phyloP scores from a whole-genome alignment of 2,329 filamentous ascomycete genomes.

The Exophiala oligosperma region DNA sequence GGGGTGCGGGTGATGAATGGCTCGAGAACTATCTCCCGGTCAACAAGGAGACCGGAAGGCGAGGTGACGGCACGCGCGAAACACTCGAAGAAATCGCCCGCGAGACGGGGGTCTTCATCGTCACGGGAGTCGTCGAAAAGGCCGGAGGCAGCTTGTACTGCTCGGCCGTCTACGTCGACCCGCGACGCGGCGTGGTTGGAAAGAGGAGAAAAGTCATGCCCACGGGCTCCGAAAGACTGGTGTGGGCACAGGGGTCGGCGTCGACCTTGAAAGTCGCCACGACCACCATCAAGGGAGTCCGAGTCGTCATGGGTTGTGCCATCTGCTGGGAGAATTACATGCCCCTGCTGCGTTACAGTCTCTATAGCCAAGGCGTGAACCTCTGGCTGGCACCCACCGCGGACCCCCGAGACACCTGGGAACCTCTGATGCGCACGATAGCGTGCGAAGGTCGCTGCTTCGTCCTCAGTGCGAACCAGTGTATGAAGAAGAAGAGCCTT shows the following conservation, averaged over 20 bases:
- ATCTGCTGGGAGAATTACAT: conserved; percentile 99
- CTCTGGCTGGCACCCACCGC: conserved; percentile 89
- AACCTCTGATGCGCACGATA: conserved; percentile 76
- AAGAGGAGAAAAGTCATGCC: conserved; percentile 94
- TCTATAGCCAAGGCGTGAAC: conserved; percentile 90
- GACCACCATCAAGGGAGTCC: conserved; percentile 75
- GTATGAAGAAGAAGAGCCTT: conserved; percentile 60
- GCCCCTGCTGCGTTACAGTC: conserved; percentile 77
- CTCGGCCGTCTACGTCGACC: conserved; percentile 77
- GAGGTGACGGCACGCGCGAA: conserved; percentile 78
- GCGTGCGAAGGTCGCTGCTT: conserved; percentile 81
- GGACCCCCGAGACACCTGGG: conserved; percentile 80
- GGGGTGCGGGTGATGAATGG: conserved; percentile 73
- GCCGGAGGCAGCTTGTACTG: conserved; percentile 84
- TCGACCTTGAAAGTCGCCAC: conserved; percentile 76
- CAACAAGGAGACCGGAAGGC: conserved; percentile 48
- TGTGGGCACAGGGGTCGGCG: conserved; percentile 86
- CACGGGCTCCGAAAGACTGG: conserved; percentile 77
- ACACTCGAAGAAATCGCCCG: conserved; percentile 72
- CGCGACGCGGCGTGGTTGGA: conserved; percentile 68
- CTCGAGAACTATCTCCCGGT: conserved; percentile 60
- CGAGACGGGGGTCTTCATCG: conserved; percentile 78
- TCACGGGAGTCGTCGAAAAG: conserved; percentile 76
- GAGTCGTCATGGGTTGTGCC: conserved; percentile 77
- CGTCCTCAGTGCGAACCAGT: conserved; percentile 84